Base-by-base conservation (phyloP, 345 rosid genomes). In the Mallotus nudiflorus region DNA sequence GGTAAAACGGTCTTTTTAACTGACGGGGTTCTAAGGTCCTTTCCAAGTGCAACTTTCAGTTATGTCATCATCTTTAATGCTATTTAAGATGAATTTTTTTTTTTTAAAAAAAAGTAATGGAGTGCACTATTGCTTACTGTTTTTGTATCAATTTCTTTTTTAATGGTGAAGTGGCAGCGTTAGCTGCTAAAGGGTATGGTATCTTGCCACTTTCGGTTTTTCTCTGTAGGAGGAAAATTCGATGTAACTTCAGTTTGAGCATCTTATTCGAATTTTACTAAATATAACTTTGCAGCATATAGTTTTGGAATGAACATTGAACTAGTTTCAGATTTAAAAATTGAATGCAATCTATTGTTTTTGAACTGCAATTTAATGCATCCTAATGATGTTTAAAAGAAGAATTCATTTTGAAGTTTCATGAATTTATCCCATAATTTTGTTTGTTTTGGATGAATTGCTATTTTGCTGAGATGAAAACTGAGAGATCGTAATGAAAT, bases 1-100 rank as follows among this genome's bases (percentile, higher is more conserved):
- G 78, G 71, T 67, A 59, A 68, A 45, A 77, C 80, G 72, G 85
- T 82, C 82, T 78, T 81, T 76, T 57, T n/a, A n/a, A n/a, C n/a
- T n/a, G n/a, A n/a, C n/a, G n/a, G n/a, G n/a, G 62, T n/a, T 14
- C 52, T n/a, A 48, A 48, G 22, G 18, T 52, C 54, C 10, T 10
- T 45, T 28, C n/a, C 24, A 49, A 28, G 40, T 46, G 24, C 45
- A 25, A 42, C 12, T 69, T 2, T 9, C 72, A 28, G 13, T 24
- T 40, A 25, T 16, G n/a, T n/a, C n/a, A 35, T 40, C 6, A 15
- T 40, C 31, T n/a, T 11, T 0, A 54, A 18, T n/a, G n/a, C n/a
- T n/a, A n/a, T n/a, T 2, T 18, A 48, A 33, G 2, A 1, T 1
- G 1, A 1, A 19, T 7, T n/a, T n/a, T n/a, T n/a, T n/a, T n/a